Percentiles rank a stretch among this genome's conserved stretches.
Evolutionary conservation across 2,329 filamentous ascomycete species (phyloP).

Genomic region (Dothidotthia symphoricarpi): DNA sequence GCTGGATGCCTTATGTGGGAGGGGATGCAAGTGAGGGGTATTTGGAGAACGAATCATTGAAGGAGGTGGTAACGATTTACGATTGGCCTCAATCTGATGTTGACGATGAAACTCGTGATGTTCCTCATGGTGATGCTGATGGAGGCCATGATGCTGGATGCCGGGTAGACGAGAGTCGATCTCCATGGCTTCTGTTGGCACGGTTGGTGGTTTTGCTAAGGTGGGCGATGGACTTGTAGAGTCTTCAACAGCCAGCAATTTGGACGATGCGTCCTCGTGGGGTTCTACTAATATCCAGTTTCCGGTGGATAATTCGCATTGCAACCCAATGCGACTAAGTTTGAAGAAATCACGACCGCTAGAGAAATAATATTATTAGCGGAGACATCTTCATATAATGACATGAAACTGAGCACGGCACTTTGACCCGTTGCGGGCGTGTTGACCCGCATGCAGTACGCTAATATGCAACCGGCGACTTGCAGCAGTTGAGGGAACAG

Average conservation of each 20-base stretch:
- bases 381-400: conserved; percentile 7
- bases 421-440: too few relatives aligned
- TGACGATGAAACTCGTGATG: conserved; percentile 17
- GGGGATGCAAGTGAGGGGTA: conserved; percentile 11
- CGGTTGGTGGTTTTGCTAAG: conserved; percentile 5
- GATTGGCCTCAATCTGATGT: conserved; percentile 19
- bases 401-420: too few relatives aligned
- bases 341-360: conserved; percentile 44
- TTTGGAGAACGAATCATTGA: conserved; percentile 18
- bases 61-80: conserved; percentile 19
- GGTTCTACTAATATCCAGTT: conserved; percentile 29
- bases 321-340: conserved; percentile 40
- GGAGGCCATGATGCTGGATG: conserved; percentile 17
- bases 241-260: conserved; percentile 18
- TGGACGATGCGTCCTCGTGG: conserved; percentile 20
- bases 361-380: conserved; percentile 3
- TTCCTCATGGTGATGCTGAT: conserved; percentile 15
- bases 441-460: too few relatives aligned
- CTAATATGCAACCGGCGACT: too few relatives aligned
- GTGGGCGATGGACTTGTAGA: conserved; percentile 18
- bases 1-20: conserved; percentile 19
- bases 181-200: conserved; percentile 26
- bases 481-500: too few relatives aligned
- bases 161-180: conserved; percentile 27
- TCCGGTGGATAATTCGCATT: conserved; percentile 31